These are phyloP conservation scores for Ogataea minuta DNA, from an alignment of 805 yeast genomes.

Conservation along the genomic window DNA sequence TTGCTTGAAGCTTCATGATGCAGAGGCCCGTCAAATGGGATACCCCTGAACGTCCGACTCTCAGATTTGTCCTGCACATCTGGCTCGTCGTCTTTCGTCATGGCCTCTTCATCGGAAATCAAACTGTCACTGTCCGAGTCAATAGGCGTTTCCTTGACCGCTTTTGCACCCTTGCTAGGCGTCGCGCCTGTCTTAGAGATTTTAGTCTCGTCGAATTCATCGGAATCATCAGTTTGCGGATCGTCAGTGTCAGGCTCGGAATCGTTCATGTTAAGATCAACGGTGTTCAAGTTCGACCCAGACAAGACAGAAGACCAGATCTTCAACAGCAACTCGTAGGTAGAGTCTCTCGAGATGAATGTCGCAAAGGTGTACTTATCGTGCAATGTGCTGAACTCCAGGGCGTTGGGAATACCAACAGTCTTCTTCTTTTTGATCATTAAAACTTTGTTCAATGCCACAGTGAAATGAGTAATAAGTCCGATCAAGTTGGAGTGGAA, in stretches of 20 bases:
- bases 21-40: constrained; percentile 39
- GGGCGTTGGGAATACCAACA: constrained; percentile 67
- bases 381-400: constrained; percentile 60
- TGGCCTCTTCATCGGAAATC: constrained; percentile 32
- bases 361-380: constrained; percentile 64
- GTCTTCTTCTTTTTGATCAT: constrained; percentile 65
- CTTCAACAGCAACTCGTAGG: constrained; percentile 49
- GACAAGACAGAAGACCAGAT: constrained; percentile 56
- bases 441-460: constrained; percentile 60
- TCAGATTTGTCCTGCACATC: constrained; percentile 21
- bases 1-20: constrained; percentile 36
- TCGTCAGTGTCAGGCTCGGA: constrained; percentile 39
- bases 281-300: constrained; percentile 22
- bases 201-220: constrained; percentile 21
- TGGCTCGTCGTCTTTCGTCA: constrained; percentile 31
- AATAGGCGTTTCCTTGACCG: constrained; percentile 17
- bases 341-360: constrained; percentile 57
- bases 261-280: constrained; percentile 23
- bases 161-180: constrained; percentile 8
- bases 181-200: constrained; percentile 12
- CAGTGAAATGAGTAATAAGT: constrained; percentile 55
- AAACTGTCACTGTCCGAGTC: constrained; percentile 29
- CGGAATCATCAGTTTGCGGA: constrained; percentile 23
- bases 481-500: constrained; percentile 70
- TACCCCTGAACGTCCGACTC: constrained; percentile 36